Percentiles rank a stretch among this genome's conserved stretches.
Conservation (phyloP, 441 rosid species). For the Populus hybrid region DNA sequence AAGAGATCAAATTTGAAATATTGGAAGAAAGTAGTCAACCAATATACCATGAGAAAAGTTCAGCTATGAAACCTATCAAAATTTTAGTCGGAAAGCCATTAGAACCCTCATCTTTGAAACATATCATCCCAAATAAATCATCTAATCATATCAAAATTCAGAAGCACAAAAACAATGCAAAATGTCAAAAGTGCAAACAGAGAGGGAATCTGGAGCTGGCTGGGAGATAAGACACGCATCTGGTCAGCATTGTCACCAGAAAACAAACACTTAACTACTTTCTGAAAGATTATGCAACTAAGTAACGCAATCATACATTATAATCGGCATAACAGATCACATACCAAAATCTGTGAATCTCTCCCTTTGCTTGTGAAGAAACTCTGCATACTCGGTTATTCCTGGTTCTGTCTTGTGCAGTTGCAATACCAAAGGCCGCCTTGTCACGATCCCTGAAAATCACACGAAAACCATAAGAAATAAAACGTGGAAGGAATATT, state of each 20-base stretch:
- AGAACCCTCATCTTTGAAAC: background rate
- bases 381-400: slow-evolving; percentile 64
- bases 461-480: background rate
- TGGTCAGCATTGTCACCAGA: background rate
- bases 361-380: slow-evolving; percentile 64
- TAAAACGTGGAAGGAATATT: background rate
- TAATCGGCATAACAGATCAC: slow-evolving; percentile 15
- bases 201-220: background rate
- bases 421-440: slow-evolving; percentile 88
- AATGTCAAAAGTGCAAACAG: background rate
- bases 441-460: slow-evolving; percentile 68
- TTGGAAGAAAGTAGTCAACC: background rate
- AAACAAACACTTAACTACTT: background rate
- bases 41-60: background rate
- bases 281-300: background rate
- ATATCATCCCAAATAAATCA: background rate
- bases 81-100: background rate
- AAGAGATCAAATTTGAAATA: background rate
- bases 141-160: background rate
- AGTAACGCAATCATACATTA: background rate
- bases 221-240: background rate
- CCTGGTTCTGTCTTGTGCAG: slow-evolving; percentile 66
- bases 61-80: background rate
- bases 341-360: slow-evolving; percentile 61
- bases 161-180: background rate